Evolutionary conservation across 495 filamentous ascomycete genomes (phyloP).

Genomic region (Rusavskia elegans): DNA sequence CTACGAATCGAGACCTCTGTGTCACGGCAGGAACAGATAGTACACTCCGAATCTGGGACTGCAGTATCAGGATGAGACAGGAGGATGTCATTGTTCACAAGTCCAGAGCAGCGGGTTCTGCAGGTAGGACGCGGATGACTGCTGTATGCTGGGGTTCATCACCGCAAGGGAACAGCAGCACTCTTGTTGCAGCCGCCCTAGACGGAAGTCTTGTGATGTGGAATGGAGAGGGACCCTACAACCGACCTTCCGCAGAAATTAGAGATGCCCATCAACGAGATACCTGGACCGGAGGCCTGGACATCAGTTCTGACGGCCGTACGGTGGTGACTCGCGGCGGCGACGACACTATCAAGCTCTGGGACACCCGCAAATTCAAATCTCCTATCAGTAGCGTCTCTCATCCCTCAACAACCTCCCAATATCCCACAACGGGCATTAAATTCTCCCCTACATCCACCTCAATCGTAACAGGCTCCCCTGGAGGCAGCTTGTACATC

Average conservation of each 20-base stretch:
- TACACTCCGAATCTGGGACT: constrained; percentile 91
- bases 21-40: constrained; percentile 88
- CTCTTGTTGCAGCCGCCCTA: constrained; percentile 74
- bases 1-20: constrained; percentile 62
- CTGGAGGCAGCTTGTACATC: constrained; percentile 76
- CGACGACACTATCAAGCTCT: constrained; percentile 76
- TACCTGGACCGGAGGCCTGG: constrained; percentile 90
- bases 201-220: constrained; percentile 92
- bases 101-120: constrained; percentile 67
- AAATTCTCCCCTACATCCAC: constrained; percentile 70
- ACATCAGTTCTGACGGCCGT: constrained; percentile 79
- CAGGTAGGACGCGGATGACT: constrained; percentile 86
- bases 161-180: constrained; percentile 54
- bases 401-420: constrained; percentile 65
- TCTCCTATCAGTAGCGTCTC: constrained; percentile 62
- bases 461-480: constrained; percentile 77
- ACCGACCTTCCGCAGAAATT: constrained; percentile 74
- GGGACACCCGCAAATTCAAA: constrained; percentile 96
- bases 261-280: constrained; percentile 64
- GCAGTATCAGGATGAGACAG: constrained; percentile 71
- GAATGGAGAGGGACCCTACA: constrained; percentile 73
- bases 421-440: constrained; percentile 74
- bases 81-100: constrained; percentile 92
- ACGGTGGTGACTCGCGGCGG: constrained; percentile 80
- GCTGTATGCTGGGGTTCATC: constrained; percentile 77